Conservation (phyloP, 2,329 filamentous ascomycete genomes). For the Fusarium acutatum region DNA sequence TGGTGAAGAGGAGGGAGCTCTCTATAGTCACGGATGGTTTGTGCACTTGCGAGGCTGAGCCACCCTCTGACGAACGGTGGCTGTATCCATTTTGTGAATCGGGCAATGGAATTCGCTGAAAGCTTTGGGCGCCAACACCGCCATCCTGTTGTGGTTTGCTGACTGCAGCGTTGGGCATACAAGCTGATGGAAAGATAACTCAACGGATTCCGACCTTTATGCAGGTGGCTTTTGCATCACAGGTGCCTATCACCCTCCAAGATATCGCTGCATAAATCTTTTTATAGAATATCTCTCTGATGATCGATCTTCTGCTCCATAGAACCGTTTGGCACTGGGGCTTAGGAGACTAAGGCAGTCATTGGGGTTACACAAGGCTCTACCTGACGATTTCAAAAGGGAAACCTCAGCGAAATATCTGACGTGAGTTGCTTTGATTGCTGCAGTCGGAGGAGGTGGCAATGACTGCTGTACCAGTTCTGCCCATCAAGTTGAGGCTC, state of each 20-base stretch:
- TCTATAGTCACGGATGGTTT: no score
- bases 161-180: background rate
- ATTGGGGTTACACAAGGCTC: background rate
- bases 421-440: no score
- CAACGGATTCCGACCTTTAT: no score
- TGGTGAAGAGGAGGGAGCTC: no score
- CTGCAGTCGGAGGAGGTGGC: no score
- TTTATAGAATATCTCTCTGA: background rate
- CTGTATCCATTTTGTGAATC: no score
- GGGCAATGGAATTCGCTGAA: no score
- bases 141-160: background rate
- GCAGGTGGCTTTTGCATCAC: no score
- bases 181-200: no score
- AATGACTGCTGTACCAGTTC: no score
- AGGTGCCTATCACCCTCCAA: background rate
- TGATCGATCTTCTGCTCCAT: fast-evolving
- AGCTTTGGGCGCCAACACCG: background rate
- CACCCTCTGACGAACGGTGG: no score
- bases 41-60: background rate
- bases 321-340: background rate
- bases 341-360: background rate
- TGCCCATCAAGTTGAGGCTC: background rate
- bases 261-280: background rate
- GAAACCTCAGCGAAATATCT: background rate
- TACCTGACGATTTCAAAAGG: fast-evolving